Percentiles rank a stretch among this genome's conserved stretches.
phyloP scores from a whole-genome alignment of 176 grass and related monocot species.

The Aegilops speltoides region DNA sequence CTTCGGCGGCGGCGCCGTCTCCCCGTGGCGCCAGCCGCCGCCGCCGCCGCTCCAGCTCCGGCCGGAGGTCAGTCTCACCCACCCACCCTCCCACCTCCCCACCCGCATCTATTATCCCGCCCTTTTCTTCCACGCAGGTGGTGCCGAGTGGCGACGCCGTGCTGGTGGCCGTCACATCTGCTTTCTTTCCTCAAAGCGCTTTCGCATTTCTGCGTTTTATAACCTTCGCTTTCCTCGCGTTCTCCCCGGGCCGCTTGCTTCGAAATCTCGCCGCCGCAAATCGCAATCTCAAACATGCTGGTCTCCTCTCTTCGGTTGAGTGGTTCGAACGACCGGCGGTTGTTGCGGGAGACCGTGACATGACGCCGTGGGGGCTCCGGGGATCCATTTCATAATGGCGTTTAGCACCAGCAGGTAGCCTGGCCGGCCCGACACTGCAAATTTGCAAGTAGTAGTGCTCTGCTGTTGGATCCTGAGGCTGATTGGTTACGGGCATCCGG shows the following conservation, averaged over 20 bases:
- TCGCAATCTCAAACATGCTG: not conserved
- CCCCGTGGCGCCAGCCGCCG: slow-evolving; percentile 41
- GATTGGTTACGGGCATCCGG: not conserved
- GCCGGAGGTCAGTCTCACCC: slow-evolving; percentile 58
- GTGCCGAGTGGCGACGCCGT: not conserved
- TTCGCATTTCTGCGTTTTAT: not conserved
- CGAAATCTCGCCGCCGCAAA: not conserved
- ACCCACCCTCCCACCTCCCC: not conserved
- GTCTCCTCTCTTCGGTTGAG: not conserved
- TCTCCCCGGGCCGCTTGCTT: not conserved
- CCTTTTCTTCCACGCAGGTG: not conserved
- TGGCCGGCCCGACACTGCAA: slow-evolving; percentile 21
- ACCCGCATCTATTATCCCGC: not conserved
- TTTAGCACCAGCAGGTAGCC: slow-evolving; percentile 20
- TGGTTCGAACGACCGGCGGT: not conserved
- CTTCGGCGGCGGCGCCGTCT: slow-evolving; percentile 55
- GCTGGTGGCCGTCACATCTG: slow-evolving; percentile 1
- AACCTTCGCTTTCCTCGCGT: not conserved
- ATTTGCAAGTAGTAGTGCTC: not conserved
- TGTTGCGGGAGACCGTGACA: slow-evolving; percentile 25
- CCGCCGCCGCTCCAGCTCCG: slow-evolving; percentile 57
- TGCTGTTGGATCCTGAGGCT: slow-evolving; percentile 17
- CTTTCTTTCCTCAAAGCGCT: not conserved
- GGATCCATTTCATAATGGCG: slow-evolving; percentile 23
- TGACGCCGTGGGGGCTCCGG: not conserved